Percentiles rank a stretch among this genome's conserved stretches.
These are phyloP conservation scores for Carallia pectinifolia DNA, from an alignment of 345 rosid genomes.

Conservation along the genomic window DNA sequence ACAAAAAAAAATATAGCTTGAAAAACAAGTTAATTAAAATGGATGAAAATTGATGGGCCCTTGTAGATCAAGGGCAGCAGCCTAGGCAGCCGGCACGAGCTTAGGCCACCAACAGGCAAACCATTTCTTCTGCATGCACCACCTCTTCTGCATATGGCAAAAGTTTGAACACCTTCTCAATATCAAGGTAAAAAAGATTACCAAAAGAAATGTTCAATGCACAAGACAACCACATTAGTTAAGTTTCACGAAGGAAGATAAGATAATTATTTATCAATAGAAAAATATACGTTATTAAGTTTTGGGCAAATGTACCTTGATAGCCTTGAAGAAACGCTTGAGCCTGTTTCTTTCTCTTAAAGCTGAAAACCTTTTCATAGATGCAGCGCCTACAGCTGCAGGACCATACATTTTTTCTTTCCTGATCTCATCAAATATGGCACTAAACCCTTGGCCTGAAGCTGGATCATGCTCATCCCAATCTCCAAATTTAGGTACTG, in stretches of 20 bases:
- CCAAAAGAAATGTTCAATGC: too few relatives aligned
- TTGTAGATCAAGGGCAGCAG: background rate
- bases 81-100: background rate
- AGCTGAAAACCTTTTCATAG: background rate
- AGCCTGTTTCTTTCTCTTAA: constrained; percentile 2
- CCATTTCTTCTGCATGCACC: background rate
- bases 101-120: background rate
- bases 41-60: background rate
- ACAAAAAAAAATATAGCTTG: too few relatives aligned
- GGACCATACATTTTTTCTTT: constrained; percentile 1
- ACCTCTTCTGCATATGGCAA: background rate
- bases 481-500: constrained; percentile 9
- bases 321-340: constrained; percentile 3
- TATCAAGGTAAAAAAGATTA: too few relatives aligned
- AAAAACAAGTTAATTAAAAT: too few relatives aligned
- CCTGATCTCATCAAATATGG: constrained; percentile 1
- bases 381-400: background rate
- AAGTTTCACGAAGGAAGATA: too few relatives aligned
- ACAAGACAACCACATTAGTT: too few relatives aligned
- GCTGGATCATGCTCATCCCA: constrained; percentile 3
- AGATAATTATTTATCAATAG: too few relatives aligned
- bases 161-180: too few relatives aligned
- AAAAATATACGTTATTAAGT: background rate
- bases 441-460: constrained; percentile 6
- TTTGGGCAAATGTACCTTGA: constrained; percentile 1